Percentiles rank a stretch among this genome's conserved stretches.
Evolutionary conservation across 1,139 yeast species (phyloP).

Genomic region (Sugiyamaella novakii): DNA sequence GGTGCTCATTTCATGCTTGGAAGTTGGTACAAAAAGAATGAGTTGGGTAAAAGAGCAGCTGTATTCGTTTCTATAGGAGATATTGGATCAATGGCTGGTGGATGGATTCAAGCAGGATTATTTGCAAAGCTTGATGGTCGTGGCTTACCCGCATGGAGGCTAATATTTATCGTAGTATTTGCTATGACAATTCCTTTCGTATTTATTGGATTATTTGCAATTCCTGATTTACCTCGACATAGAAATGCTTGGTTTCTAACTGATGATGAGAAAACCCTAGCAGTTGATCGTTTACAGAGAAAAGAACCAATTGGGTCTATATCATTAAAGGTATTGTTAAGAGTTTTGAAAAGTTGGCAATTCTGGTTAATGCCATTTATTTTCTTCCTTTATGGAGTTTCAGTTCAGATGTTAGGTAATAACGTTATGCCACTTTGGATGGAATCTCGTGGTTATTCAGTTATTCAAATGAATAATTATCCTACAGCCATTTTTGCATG

Average conservation of each 20-base stretch:
- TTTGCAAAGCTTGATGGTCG: slow-evolving; percentile 51
- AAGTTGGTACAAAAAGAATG: slow-evolving; percentile 60
- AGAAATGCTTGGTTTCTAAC: slow-evolving; percentile 24
- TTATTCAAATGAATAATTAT: slow-evolving; percentile 26
- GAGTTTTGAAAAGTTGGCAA: slow-evolving; percentile 22
- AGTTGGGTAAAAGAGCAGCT: slow-evolving; percentile 61
- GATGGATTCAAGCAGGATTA: slow-evolving; percentile 53
- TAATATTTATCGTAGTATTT: slow-evolving; percentile 61
- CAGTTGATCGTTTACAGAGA: slow-evolving; percentile 17
- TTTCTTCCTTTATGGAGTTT: slow-evolving; percentile 26
- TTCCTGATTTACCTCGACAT: slow-evolving; percentile 25
- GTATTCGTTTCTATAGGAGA: slow-evolving; percentile 45
- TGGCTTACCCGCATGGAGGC: slow-evolving; percentile 65
- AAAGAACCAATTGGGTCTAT: slow-evolving; percentile 12
- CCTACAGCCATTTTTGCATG: slow-evolving; percentile 26
- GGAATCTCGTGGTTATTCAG: slow-evolving; percentile 25
- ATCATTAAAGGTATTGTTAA: slow-evolving; percentile 5
- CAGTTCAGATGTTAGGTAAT: slow-evolving; percentile 27
- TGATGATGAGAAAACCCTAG: slow-evolving; percentile 25
- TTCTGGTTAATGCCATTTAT: slow-evolving; percentile 26
- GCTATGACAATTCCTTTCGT: slow-evolving; percentile 23
- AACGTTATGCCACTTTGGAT: slow-evolving; percentile 29
- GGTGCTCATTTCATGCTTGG: slow-evolving; percentile 64
- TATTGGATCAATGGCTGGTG: slow-evolving; percentile 44
- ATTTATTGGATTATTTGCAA: slow-evolving; percentile 21